A percentile compares a stretch with the other conserved stretches of the same genome.
Evolutionary conservation across 2,329 filamentous ascomycete species (phyloP).

Genomic region (Meredithiella fracta): DNA sequence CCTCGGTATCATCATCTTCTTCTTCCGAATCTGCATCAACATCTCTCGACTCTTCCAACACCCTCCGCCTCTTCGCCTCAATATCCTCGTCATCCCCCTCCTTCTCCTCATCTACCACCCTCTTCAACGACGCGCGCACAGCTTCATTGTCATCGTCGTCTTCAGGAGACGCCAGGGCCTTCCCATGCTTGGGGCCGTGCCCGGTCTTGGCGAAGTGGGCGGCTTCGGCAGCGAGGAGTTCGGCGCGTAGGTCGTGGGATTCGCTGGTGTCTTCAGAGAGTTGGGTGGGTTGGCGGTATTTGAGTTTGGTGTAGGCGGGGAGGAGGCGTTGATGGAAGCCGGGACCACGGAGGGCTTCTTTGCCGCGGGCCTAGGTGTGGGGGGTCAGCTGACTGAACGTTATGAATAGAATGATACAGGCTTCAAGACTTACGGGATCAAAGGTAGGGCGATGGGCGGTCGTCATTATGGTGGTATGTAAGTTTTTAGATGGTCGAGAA

Average conservation of each 20-base stretch:
- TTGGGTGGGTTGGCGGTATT: constrained; percentile 74
- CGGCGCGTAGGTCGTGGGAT: constrained; percentile 65
- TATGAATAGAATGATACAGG: not conserved
- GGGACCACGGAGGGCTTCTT: constrained; percentile 82
- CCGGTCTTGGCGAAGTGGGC: constrained; percentile 63
- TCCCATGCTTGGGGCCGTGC: constrained; percentile 41
- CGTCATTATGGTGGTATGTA: constrained; percentile 33
- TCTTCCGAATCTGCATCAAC: constrained; percentile 63
- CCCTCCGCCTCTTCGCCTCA: constrained; percentile 67
- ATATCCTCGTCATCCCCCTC: constrained; percentile 49
- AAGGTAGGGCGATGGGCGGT: constrained; percentile 77
- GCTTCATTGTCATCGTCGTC: constrained; percentile 34
- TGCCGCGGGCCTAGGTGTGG: constrained; percentile 56
- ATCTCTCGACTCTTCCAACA: constrained; percentile 74
- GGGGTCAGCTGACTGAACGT: constrained; percentile 13
- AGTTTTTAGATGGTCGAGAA: not conserved
- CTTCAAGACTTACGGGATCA: constrained; percentile 53
- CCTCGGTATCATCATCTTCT: constrained; percentile 32
- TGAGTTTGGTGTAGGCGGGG: constrained; percentile 83
- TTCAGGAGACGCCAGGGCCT: constrained; percentile 26
- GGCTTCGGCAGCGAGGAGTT: constrained; percentile 77
- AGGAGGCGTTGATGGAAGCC: constrained; percentile 94
- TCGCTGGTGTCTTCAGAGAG: constrained; percentile 49
- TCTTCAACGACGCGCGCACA: constrained; percentile 17
- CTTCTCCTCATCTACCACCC: constrained; percentile 21